phyloP scores from a whole-genome alignment of 495 filamentous ascomycete species.

The Recurvomyces mirabilis region DNA sequence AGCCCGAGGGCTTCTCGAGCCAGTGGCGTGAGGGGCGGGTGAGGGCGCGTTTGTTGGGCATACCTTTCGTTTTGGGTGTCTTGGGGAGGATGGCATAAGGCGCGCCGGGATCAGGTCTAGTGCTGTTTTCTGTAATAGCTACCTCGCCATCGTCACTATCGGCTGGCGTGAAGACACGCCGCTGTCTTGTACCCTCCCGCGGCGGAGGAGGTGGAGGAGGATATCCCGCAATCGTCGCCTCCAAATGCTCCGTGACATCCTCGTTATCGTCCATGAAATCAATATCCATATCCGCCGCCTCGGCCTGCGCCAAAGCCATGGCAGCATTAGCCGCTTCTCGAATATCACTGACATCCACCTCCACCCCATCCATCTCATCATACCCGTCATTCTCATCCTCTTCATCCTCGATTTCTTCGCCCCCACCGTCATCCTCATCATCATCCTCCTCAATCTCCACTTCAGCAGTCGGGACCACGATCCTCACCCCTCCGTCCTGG shows the following conservation, averaged over 20 bases:
- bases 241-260: slow-evolving; percentile 42
- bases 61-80: slow-evolving; percentile 26
- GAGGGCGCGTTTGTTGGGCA: slow-evolving; percentile 13
- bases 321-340: slow-evolving; percentile 31
- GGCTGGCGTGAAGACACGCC: slow-evolving; percentile 45
- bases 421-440: slow-evolving; percentile 32
- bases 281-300: slow-evolving; percentile 44
- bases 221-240: slow-evolving; percentile 60
- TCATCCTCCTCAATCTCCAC: slow-evolving; percentile 35
- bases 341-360: slow-evolving; percentile 28
- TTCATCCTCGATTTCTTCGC: slow-evolving; percentile 34
- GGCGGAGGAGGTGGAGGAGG: slow-evolving; percentile 56
- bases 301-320: slow-evolving; percentile 21
- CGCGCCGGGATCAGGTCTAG: slow-evolving; percentile 25
- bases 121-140: not conserved
- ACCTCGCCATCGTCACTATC: slow-evolving; percentile 38
- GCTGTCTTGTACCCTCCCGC: slow-evolving; percentile 34
- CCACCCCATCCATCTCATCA: slow-evolving; percentile 25
- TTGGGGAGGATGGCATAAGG: slow-evolving; percentile 29
- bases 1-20: slow-evolving; percentile 61
- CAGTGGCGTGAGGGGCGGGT: slow-evolving; percentile 62
- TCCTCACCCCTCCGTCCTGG: slow-evolving; percentile 1
- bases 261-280: slow-evolving; percentile 37
- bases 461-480: no score
- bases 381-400: slow-evolving; percentile 33